phyloP scores from a whole-genome alignment of 2,329 filamentous ascomycete species.

The Aspergillus floridensis region DNA sequence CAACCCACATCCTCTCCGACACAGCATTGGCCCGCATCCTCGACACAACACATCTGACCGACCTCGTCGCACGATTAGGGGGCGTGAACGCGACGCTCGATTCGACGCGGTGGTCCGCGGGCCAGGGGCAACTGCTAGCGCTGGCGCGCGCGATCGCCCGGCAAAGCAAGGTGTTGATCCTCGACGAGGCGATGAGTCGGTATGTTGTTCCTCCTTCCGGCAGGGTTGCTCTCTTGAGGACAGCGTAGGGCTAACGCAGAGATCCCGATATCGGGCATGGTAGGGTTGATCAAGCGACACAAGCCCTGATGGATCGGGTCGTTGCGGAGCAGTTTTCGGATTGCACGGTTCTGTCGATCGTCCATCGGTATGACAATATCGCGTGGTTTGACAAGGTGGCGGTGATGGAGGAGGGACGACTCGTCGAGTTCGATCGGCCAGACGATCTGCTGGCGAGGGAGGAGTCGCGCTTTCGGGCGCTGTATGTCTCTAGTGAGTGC shows the following conservation, averaged over 20 bases:
- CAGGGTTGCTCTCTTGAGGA: no score
- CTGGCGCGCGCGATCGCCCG: background rate
- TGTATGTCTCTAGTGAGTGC: background rate
- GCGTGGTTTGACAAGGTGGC: background rate
- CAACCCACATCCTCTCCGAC: background rate
- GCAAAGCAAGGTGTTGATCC: background rate
- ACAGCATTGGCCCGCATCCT: background rate
- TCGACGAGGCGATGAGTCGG: constrained; percentile 1
- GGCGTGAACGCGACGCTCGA: background rate
- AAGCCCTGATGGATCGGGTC: background rate
- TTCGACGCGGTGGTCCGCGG: background rate
- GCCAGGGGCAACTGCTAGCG: background rate
- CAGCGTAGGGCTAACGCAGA: no score
- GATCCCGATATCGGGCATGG: no score
- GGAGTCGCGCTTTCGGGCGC: background rate
- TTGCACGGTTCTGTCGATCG: background rate
- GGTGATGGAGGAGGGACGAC: background rate
- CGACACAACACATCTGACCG: background rate
- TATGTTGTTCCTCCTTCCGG: background rate
- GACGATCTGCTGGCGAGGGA: background rate
- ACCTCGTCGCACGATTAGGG: background rate
- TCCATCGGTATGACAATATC: background rate
- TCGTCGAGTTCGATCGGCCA: background rate
- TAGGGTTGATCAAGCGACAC: background rate
- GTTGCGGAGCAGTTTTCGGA: background rate